Evolutionary conservation across 1,284 basidiomycete genomes (phyloP).

Genomic region (Leucoagaricus sp.): DNA sequence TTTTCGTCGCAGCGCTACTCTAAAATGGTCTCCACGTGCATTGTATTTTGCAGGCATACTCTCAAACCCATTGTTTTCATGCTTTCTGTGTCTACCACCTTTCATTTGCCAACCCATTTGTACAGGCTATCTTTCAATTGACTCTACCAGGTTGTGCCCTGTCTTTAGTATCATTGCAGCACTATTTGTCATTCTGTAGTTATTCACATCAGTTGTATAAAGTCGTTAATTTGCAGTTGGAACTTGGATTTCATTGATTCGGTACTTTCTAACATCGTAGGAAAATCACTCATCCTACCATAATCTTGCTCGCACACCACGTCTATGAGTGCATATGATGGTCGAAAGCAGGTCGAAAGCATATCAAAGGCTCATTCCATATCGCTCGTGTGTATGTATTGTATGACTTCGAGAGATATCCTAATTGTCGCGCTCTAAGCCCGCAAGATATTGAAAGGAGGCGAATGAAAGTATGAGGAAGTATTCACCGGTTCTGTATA

Average conservation of each 20-base stretch:
- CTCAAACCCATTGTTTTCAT: conserved; percentile 45
- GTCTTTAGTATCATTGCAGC: conserved; percentile 58
- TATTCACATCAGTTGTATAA: conserved; percentile 55
- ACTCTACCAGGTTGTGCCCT: conserved; percentile 48
- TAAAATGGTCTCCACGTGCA: conserved; percentile 47
- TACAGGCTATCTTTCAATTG: conserved; percentile 53
- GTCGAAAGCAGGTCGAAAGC: neutral
- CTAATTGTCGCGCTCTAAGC: neutral
- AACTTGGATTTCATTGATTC: neutral
- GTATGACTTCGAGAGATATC: neutral
- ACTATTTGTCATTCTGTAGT: conserved; percentile 69
- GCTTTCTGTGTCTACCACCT: conserved; percentile 47
- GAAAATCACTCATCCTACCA: no score
- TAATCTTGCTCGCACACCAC: no score
- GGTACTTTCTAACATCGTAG: neutral
- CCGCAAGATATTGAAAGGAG: conserved; percentile 3
- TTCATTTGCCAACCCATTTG: conserved; percentile 54
- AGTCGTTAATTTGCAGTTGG: conserved; percentile 40
- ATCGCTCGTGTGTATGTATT: neutral
- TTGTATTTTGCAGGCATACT: conserved; percentile 73
- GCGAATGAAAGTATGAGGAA: conserved; percentile 7
- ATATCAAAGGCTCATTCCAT: conserved; percentile 1
- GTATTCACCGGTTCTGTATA: conserved; percentile 45
- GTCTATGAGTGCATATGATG: neutral
- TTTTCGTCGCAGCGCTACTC: conserved; percentile 23